These are phyloP conservation scores for Fistulina hepatica DNA, from an alignment of 1,284 basidiomycete genomes.

Conservation along the genomic window DNA sequence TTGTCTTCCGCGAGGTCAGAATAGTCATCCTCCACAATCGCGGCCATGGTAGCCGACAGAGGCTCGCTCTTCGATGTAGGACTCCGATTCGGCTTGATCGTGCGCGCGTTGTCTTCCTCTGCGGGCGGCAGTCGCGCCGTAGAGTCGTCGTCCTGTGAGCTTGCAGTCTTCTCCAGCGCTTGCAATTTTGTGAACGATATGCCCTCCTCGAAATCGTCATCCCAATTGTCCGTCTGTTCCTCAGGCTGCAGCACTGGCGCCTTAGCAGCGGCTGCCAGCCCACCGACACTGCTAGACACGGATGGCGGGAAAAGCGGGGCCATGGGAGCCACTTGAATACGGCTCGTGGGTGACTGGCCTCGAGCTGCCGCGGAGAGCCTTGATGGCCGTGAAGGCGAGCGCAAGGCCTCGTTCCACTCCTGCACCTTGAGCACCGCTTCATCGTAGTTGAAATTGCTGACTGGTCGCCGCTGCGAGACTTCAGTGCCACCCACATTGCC, in stretches of 20 bases:
- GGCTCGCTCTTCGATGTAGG: conserved; percentile 43
- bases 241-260: conserved; percentile 47
- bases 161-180: conserved; percentile 28
- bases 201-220: conserved; percentile 93
- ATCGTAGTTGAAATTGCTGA: conserved; percentile 79
- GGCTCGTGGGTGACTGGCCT: conserved; percentile 32
- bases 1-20: conserved; percentile 80
- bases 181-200: conserved; percentile 81
- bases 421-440: conserved; percentile 92
- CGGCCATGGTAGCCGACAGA: conserved; percentile 47
- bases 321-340: too few relatives aligned
- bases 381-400: conserved; percentile 55
- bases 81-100: conserved; percentile 64
- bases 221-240: conserved; percentile 91
- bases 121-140: too few relatives aligned
- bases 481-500: conserved; percentile 26
- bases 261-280: conserved; percentile 25
- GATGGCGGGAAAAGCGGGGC: conserved; percentile 20
- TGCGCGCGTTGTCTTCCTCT: conserved; percentile 66
- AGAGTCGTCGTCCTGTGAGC: conserved; percentile 35
- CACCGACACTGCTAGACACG: conserved; percentile 20
- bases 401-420: conserved; percentile 96
- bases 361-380: conserved; percentile 40
- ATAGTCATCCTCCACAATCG: conserved; percentile 81
- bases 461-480: conserved; percentile 38